Percentiles rank a stretch among this genome's conserved stretches.
These are phyloP conservation scores for Fusarium sp. DNA, from an alignment of 2,329 filamentous ascomycete species.

Conservation along the genomic window DNA sequence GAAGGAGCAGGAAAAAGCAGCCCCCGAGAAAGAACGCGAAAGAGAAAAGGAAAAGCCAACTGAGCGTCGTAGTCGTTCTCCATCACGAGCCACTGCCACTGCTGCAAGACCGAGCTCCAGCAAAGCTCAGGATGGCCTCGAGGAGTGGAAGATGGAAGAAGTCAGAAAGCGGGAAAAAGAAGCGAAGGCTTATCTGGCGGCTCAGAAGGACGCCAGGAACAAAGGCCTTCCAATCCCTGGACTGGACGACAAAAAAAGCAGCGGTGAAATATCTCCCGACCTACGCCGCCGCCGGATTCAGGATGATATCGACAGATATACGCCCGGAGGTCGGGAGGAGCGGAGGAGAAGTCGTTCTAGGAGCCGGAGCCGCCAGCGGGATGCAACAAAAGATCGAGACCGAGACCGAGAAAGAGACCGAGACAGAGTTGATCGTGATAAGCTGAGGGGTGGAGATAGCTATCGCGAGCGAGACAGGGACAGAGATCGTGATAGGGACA, in stretches of 20 bases:
- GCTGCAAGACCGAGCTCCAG: constrained; percentile 50
- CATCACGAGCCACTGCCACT: constrained; percentile 51
- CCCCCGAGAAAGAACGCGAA: constrained; percentile 12
- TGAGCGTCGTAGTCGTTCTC: constrained; percentile 57
- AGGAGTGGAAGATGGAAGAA: constrained; percentile 69
- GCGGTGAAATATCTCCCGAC: constrained; percentile 57
- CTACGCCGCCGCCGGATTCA: constrained; percentile 42
- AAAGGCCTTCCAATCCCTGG: constrained; percentile 67
- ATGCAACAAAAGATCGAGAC: constrained; percentile 44
- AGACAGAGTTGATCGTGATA: constrained; percentile 40
- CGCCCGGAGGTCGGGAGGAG: constrained; percentile 55
- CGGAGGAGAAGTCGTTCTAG: constrained; percentile 50
- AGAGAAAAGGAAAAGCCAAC: constrained; percentile 33
- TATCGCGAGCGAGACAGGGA: constrained; percentile 31
- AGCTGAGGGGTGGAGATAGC: constrained; percentile 36
- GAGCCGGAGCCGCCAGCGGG: constrained; percentile 47
- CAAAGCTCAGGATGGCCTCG: constrained; percentile 59
- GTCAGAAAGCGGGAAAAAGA: constrained; percentile 70
- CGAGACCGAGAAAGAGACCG: constrained; percentile 29
- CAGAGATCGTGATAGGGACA: constrained; percentile 43
- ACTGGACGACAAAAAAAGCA: constrained; percentile 62
- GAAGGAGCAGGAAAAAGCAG: constrained; percentile 27
- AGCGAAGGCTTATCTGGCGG: constrained; percentile 71
- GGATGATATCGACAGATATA: constrained; percentile 56
- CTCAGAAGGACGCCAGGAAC: constrained; percentile 67